A percentile compares a stretch with the other conserved stretches of the same genome.
These are phyloP conservation scores for Prasinococcaceae sp. DNA, from an alignment of 139 green algal species.

Conservation along the genomic window DNA sequence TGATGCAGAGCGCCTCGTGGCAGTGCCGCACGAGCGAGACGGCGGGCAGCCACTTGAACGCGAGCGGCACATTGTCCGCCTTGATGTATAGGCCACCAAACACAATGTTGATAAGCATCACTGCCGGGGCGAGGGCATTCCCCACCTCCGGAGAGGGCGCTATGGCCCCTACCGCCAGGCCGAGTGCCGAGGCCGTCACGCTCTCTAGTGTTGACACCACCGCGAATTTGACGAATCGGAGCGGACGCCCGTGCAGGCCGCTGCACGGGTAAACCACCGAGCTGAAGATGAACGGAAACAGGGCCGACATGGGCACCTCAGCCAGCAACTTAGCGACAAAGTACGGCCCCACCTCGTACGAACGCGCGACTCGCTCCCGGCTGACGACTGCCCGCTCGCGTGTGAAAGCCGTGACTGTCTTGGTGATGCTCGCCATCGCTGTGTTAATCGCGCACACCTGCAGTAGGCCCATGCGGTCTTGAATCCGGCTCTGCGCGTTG, in stretches of 20 bases:
- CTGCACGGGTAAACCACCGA: conserved; percentile 25
- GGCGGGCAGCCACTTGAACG: conserved; percentile 57
- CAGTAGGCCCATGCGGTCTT: conserved; percentile 72
- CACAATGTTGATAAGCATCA: conserved; percentile 88
- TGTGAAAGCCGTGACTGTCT: conserved; percentile 25
- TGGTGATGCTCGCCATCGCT: conserved; percentile 20
- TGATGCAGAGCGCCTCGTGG: conserved; percentile 53
- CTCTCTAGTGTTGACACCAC: conserved; percentile 65
- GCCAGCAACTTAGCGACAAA: conserved; percentile 28
- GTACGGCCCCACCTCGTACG: conserved; percentile 24
- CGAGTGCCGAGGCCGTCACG: conserved; percentile 49
- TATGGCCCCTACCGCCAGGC: conserved; percentile 61
- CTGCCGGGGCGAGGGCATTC: conserved; percentile 71
- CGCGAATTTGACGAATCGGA: conserved; percentile 46
- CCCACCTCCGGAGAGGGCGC: conserved; percentile 65
- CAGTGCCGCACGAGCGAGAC: conserved; percentile 71
- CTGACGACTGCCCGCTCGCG: conserved; percentile 24
- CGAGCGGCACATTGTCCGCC: conserved; percentile 36
- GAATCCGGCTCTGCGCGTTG: conserved; percentile 48
- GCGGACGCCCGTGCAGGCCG: conserved; percentile 15
- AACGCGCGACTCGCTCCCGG: conserved; percentile 10
- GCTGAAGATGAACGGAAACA: conserved; percentile 29
- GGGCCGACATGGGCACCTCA: conserved; percentile 25
- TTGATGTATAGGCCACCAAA: conserved; percentile 89
- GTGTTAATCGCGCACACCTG: conserved; percentile 27